Evolutionary conservation across 805 yeast species (phyloP).

Genomic region (Metschnikowia dekortorum): DNA sequence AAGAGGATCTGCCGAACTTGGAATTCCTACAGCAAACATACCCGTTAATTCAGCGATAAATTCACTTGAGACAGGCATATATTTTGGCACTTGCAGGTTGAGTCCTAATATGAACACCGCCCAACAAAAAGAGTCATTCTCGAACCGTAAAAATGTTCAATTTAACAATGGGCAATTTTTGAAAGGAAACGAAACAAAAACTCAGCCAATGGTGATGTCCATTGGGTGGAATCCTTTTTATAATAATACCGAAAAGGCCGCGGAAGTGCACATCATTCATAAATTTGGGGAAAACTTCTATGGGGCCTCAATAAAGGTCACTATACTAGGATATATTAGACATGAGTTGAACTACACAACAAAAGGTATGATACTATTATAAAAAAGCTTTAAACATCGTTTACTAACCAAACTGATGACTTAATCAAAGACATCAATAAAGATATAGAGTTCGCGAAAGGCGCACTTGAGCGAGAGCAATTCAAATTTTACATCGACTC

Average conservation of each 20-base stretch:
- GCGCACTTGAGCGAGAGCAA: constrained; percentile 30
- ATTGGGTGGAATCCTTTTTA: constrained; percentile 95
- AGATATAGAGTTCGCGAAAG: constrained; percentile 68
- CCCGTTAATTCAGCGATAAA: constrained; percentile 50
- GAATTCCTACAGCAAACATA: constrained; percentile 93
- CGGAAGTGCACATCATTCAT: constrained; percentile 83
- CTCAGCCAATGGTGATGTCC: constrained; percentile 88
- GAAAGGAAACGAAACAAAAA: constrained; percentile 36
- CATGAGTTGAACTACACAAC: constrained; percentile 87
- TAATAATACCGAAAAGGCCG: constrained; percentile 72
- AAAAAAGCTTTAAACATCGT: not conserved
- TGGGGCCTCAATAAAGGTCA: constrained; percentile 70
- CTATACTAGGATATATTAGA: constrained; percentile 81
- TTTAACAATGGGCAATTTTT: constrained; percentile 61
- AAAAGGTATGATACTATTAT: constrained; percentile 28
- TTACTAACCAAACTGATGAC: constrained; percentile 53
- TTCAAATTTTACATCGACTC: not conserved
- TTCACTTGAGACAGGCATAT: constrained; percentile 69
- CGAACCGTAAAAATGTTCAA: constrained; percentile 26
- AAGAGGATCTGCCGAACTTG: constrained; percentile 88
- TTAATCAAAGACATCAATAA: constrained; percentile 75
- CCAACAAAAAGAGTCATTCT: constrained; percentile 8
- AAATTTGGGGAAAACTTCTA: constrained; percentile 66
- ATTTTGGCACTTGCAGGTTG: constrained; percentile 70
- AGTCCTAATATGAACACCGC: constrained; percentile 16